Base-by-base conservation (phyloP, 2,329 filamentous ascomycete species). In the Myriangium duriaei region DNA sequence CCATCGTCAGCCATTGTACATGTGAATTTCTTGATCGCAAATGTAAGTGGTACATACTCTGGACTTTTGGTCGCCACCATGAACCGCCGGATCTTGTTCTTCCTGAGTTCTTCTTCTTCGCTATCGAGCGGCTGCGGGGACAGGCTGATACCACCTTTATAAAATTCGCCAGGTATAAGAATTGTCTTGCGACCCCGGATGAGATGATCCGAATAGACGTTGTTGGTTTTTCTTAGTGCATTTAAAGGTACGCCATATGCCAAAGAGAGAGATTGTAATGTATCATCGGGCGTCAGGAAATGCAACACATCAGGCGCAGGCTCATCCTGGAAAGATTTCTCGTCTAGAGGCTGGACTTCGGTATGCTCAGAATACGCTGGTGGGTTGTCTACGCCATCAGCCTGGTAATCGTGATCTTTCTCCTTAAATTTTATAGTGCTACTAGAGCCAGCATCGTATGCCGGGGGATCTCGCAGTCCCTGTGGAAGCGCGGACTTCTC, bases 1-100 rank as follows among this genome's bases (percentile, higher is more conserved):
- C 57, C 53, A 43, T 48, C 34, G 49, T 65, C 48, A 65, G 59
- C 47, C 38, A 32, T n/a, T 45, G 52, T 45, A 50, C 46, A 37
- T 30, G 15, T 18, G 24, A 2, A 12, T 3, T 5, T 9, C 10
- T n/a, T n/a, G n/a, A n/a, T n/a, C 21, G 21, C 7, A 15, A 15
- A 15, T 30, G 5, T 16, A 15, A 7, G 11, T 15, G 13, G 33
- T 28, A 62, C 68, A 60, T 77, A 87, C 64, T 87, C 79, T 15
- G 72, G 64, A 17, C 83, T 79, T 54, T 88, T 88, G 60, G 78
- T 83, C 1, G 69, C 68, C 2, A 84, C 75, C 82, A 87, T 87
- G 66, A 79, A 88, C 44, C 79, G 72, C 30, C 83, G 68, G 21
- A 88, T 68, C 52, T 77, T 78, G 12, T 63, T 68, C 59, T 83